Base-by-base conservation (phyloP, 2,329 filamentous ascomycete species). In the Cercospora canescens region DNA sequence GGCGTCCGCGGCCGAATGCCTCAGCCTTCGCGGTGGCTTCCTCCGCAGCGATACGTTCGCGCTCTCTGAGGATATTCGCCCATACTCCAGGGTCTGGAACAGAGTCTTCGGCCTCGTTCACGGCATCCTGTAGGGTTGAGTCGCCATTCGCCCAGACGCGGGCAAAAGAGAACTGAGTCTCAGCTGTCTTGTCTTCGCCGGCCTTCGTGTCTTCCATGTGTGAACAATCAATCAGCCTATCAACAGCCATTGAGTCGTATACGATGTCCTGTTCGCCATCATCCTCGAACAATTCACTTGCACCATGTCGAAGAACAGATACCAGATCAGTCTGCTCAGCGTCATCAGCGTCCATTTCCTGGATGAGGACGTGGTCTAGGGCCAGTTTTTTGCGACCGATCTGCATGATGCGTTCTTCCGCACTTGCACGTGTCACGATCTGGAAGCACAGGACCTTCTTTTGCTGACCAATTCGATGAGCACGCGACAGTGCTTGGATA, bases 391-490 rank as follows among this genome's bases (percentile, higher is more conserved):
- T 96, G 72, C 93, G 91, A 6, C 95, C 95, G 72, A 96, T 93
- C 77, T 97, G 92, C 83, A 98, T 91, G 62, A 99, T 98, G 76
- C 94, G 94, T 79, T 99, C 95, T 77, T 99, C 95, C 0, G 91
- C 93, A 30, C 90, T 94, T 45, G 90, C 87, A 66, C 94, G 91
- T 1, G 93, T 98, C 83, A 97, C 93, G 0, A 99, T 82, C 76
- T 98, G 94, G 74, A 98, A 97, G 70, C 96, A 96, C 1, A 99
- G 85, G 0, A 99, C 95, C 73, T 96, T 97, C 71, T 95, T 93
- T 78, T 93, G 93, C 79, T 99, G 96, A 0, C 96, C 96, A 69
- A 99, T 98, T 28, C 95, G 90, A 79, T 99, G 95, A 18, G 94
- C 95, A 70, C 96, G 89, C 32, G 94, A 96, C 32, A 99, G 85